Evolutionary conservation across 2,329 filamentous ascomycete species (phyloP), one percentile per base, ranked within the genome.

Genomic region (Colletotrichum sublineola): DNA sequence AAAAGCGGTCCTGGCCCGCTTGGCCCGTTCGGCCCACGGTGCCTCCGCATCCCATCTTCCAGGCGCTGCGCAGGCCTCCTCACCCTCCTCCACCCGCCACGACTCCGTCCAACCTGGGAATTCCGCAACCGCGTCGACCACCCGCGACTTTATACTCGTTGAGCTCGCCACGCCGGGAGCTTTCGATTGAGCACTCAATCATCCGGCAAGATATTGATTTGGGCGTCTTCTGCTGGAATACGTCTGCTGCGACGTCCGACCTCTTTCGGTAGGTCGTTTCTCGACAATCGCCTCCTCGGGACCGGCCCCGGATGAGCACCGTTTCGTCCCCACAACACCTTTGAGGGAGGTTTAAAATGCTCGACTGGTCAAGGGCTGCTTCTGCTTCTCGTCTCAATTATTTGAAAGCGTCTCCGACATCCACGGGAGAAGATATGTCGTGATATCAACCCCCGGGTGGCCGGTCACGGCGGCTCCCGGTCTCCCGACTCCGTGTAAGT

Each of bases 81-180:
- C 74, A 75, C 76, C 75, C 65, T 76, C 76, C 78, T 77, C 78
- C 75, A 78, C 78, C 76, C 74, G 74, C 77, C 66, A 73, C 63
- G 79, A 80, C 79, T 79, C 77, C 76, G 77, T 77, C 76, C 78
- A 73, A 46, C 75, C 75, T 76, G 76, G 75, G 76, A 78, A 75
- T 68, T 75, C 77, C 75, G 75, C 75, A 77, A 78, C 78, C 76
- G 78, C 76, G 78, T 77, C 80, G 80, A 83, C 83, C 76, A 80
- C 81, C 82, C 79, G 82, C 84, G 82, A 93, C 87, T 85, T 90
- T 91, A 86, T 89, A 89, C 91, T 93, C 87, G 78, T 91, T 91
- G 78, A 85, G 84, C 82, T 90, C 90, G 83, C 80, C 81, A 53
- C 61, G 67, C 63, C 55, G 68, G 74, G 82, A 74, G 81, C 84